phyloP scores from a whole-genome alignment of 2,329 filamentous ascomycete species.

The Dothistroma pini region DNA sequence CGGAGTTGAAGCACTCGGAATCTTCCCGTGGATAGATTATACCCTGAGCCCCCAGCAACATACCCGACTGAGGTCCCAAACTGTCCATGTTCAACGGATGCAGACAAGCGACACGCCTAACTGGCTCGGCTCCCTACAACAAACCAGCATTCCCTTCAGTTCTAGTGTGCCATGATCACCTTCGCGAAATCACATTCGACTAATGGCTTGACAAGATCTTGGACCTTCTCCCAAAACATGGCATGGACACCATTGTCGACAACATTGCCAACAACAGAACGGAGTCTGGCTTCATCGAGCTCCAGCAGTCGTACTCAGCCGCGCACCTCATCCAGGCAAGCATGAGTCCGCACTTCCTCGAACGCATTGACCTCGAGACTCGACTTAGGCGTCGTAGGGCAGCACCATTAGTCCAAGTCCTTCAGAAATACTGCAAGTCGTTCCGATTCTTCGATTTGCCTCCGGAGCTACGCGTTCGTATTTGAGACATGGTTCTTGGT shows the following conservation, averaged over 20 bases:
- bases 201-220: neutral
- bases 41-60: too few species aligned
- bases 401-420: neutral
- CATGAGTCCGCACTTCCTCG: neutral
- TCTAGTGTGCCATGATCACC: neutral
- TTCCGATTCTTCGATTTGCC: conserved; percentile 3
- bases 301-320: neutral
- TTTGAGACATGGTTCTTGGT: neutral
- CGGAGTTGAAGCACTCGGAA: too few species aligned
- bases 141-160: neutral
- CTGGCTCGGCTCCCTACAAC: neutral
- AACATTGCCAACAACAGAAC: neutral
- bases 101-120: too few species aligned
- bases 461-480: neutral
- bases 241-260: neutral
- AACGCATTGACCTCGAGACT: neutral
- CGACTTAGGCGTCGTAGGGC: neutral
- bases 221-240: neutral
- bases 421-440: neutral
- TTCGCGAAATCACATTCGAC: neutral
- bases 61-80: too few species aligned
- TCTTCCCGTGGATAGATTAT: too few species aligned
- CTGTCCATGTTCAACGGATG: too few species aligned
- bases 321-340: neutral
- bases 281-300: neutral